Evolutionary conservation across 2,329 filamentous ascomycete species (phyloP), one percentile per base, ranked within the genome.

Genomic region (Colletotrichum spaethianum): DNA sequence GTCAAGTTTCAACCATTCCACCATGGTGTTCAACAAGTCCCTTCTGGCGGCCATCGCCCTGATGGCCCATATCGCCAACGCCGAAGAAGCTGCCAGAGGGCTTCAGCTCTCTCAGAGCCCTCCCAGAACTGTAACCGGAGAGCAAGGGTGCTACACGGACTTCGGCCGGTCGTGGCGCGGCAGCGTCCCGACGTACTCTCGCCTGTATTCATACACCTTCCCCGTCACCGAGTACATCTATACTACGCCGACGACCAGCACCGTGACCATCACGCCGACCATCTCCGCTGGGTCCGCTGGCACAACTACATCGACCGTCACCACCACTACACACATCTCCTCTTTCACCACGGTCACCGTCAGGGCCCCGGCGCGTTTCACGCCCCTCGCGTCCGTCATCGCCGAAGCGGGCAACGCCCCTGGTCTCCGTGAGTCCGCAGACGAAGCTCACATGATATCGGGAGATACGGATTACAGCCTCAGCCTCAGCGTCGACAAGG

Each of bases 111-210:
- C 48, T 8, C 23, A 63, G n/a, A 53, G 48, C 9, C 26, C 42
- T 16, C 52, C 42, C 9, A 44, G 40, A 9, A 72, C 70, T 4
- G 65, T 70, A 6, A 38, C 28, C 7, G 70, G 28, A 6, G 70
- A 69, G 44, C 61, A 72, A 31, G 70, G 70, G 12, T 72, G 70
- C 70, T 70, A 69, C 53, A 72, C 65, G 18, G 59, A 70, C 46
- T 72, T 62, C 44, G 63, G 33, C n/a, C 40, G 3, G 50, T 23
- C 23, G 23, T 48, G 14, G 26, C 33, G 28, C 4, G 26, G 14
- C 14, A 38, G 20, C 18, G 53, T 70, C 3, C 36, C n/a, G 42
- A 72, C 65, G 4, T 63, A 42, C 53, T 72, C 70, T 28, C 53
- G 65, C 6, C 20, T 72, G 28, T 72, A 72, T 55, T 70, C 57